phyloP scores from a whole-genome alignment of 352 stramenopile genomes.

The Globisporangium cylindrosporum region DNA sequence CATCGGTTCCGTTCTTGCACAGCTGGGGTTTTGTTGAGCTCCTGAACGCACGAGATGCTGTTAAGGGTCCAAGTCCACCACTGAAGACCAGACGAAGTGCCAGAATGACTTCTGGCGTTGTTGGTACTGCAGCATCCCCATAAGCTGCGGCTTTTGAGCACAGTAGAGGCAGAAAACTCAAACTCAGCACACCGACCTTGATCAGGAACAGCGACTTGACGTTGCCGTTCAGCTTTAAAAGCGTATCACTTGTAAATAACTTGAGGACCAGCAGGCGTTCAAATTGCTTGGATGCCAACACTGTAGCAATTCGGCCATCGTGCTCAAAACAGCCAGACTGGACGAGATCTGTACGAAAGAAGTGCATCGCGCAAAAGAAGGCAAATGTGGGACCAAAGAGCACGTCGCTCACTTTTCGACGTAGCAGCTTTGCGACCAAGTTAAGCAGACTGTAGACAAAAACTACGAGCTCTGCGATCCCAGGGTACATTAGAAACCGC shows the following conservation, averaged over 20 bases:
- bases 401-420: constrained; percentile 22
- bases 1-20: not conserved
- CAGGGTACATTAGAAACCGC: constrained; percentile 31
- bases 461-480: constrained; percentile 25
- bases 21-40: not conserved
- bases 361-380: constrained; percentile 20
- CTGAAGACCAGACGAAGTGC: not conserved
- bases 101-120: not conserved
- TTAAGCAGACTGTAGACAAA: constrained; percentile 28
- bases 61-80: not conserved
- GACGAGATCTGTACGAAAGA: not conserved
- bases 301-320: not conserved
- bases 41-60: not conserved
- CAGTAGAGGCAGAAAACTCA: constrained; percentile 8
- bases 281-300: not conserved
- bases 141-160: not conserved
- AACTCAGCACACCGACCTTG: not conserved
- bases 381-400: constrained; percentile 23
- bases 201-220: constrained; percentile 12
- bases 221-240: constrained; percentile 11
- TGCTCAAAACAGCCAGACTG: constrained; percentile 3
- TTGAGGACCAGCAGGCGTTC: not conserved
- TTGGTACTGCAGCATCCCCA: not conserved
- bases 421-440: constrained; percentile 12
- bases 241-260: not conserved